A percentile compares a stretch with the other conserved stretches of the same genome.
phyloP scores from a whole-genome alignment of 805 yeast genomes.

The Saccharomycopsis schoenii region DNA sequence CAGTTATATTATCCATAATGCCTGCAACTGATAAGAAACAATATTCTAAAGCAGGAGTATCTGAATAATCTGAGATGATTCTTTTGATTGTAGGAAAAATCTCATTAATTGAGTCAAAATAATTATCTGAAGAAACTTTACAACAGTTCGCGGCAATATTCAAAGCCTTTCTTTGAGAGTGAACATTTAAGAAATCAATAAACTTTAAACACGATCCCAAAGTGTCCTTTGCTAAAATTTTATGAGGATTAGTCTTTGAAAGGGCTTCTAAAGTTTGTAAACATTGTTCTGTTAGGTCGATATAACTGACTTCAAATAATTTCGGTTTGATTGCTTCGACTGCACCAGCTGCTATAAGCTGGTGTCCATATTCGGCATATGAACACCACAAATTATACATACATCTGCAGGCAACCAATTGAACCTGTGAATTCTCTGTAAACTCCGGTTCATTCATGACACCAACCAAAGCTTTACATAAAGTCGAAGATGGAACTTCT shows the following conservation, averaged over 20 bases:
- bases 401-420: conserved; percentile 75
- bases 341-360: conserved; percentile 55
- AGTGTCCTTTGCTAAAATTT: conserved; percentile 50
- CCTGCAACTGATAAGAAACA: conserved; percentile 58
- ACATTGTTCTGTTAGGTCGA: conserved; percentile 89
- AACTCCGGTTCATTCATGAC: conserved; percentile 49
- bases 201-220: conserved; percentile 57
- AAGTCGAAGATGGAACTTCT: conserved; percentile 38
- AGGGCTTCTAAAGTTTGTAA: conserved; percentile 64
- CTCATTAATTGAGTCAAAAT: conserved; percentile 40
- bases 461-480: conserved; percentile 45
- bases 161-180: conserved; percentile 78
- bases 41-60: conserved; percentile 48
- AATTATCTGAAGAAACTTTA: conserved; percentile 33
- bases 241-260: conserved; percentile 42
- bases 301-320: conserved; percentile 64
- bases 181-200: conserved; percentile 81
- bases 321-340: conserved; percentile 57
- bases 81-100: conserved; percentile 51
- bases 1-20: conserved; percentile 40
- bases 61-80: conserved; percentile 44
- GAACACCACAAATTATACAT: conserved; percentile 73
- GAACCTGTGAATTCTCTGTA: conserved; percentile 66
- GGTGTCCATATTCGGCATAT: conserved; percentile 50
- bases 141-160: conserved; percentile 64